phyloP scores from a whole-genome alignment of 2,329 filamentous ascomycete species.

The Pyrenochaeta sp. region DNA sequence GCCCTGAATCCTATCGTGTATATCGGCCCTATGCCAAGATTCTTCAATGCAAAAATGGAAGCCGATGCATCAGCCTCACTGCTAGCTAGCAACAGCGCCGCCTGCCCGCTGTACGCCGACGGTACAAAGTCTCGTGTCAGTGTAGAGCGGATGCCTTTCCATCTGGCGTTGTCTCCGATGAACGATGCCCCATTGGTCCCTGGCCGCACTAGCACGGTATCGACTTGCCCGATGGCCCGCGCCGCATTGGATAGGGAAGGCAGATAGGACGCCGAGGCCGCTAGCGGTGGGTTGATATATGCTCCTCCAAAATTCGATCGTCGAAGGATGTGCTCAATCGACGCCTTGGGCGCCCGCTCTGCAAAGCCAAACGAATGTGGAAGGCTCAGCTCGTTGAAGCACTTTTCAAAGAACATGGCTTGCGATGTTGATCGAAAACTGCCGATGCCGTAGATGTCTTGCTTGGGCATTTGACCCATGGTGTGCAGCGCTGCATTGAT shows the following conservation, averaged over 20 bases:
- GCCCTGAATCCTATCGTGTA: constrained; percentile 82
- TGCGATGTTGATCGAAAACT: constrained; percentile 76
- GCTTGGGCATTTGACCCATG: constrained; percentile 81
- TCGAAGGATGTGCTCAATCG: constrained; percentile 74
- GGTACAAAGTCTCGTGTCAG: constrained; percentile 83
- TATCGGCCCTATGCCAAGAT: constrained; percentile 77
- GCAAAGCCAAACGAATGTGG: constrained; percentile 81
- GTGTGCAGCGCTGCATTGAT: constrained; percentile 81
- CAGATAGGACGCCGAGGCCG: constrained; percentile 63
- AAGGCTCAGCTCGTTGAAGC: constrained; percentile 71
- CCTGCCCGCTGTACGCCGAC: constrained; percentile 77
- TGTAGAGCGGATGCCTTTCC: constrained; percentile 85
- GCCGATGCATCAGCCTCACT: constrained; percentile 78
- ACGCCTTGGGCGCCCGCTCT: constrained; percentile 71
- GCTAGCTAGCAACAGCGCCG: constrained; percentile 77
- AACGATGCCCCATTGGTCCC: constrained; percentile 56
- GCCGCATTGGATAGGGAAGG: constrained; percentile 76
- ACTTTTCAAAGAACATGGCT: constrained; percentile 82
- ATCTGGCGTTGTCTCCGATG: constrained; percentile 81
- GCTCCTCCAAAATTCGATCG: constrained; percentile 82
- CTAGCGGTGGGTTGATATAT: constrained; percentile 76
- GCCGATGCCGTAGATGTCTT: constrained; percentile 81
- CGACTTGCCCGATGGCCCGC: constrained; percentile 78
- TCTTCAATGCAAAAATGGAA: constrained; percentile 79
- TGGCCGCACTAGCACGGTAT: constrained; percentile 75